These are phyloP conservation scores for Coemansia umbellata DNA, from an alignment of 192 early-diverging fungal species.

Conservation along the genomic window DNA sequence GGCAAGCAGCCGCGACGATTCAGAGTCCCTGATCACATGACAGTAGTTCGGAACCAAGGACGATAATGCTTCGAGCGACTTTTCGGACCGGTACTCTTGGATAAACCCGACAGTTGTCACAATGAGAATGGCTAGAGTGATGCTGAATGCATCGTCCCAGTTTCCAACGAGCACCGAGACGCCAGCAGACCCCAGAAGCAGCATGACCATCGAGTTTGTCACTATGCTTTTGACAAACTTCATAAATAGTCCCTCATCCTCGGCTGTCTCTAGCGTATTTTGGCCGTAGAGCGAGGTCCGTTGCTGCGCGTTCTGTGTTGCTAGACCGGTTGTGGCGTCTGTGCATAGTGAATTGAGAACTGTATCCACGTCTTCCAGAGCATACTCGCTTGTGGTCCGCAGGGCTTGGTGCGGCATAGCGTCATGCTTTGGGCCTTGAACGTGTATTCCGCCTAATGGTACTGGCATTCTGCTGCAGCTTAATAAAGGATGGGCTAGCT, in stretches of 20 bases:
- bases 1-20: conserved; percentile 58
- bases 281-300: conserved; percentile 67
- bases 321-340: conserved; percentile 67
- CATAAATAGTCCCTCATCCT: conserved; percentile 69
- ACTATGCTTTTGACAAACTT: conserved; percentile 87
- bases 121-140: conserved; percentile 73
- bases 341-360: conserved; percentile 59
- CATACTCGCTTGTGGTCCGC: conserved; percentile 45
- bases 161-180: conserved; percentile 70
- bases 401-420: conserved; percentile 27
- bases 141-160: conserved; percentile 83
- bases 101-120: conserved; percentile 87
- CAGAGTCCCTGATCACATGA: conserved; percentile 71
- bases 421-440: conserved; percentile 18
- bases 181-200: conserved; percentile 81
- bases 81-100: conserved; percentile 92
- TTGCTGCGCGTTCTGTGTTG: conserved; percentile 59
- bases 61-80: conserved; percentile 87
- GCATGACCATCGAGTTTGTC: conserved; percentile 79
- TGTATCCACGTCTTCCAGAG: conserved; percentile 22
- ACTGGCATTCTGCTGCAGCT: conserved; percentile 25
- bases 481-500: too few relatives aligned
- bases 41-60: conserved; percentile 84
- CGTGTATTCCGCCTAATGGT: conserved; percentile 14
- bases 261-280: conserved; percentile 71